Base-by-base conservation (phyloP, 495 filamentous ascomycete genomes). In the Aspergillus avenaceus region DNA sequence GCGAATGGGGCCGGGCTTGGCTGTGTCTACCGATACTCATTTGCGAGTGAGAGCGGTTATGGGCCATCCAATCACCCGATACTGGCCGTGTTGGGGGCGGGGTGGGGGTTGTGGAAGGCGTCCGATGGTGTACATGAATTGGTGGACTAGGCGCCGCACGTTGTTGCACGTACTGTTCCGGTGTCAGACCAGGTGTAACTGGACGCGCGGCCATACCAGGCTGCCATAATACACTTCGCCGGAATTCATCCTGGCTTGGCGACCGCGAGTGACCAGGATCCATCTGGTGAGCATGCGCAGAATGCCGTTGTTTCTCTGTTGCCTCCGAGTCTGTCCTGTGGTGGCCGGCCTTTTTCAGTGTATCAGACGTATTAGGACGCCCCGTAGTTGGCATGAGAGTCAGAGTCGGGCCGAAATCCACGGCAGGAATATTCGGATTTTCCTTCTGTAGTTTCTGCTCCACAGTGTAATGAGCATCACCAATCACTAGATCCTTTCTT, bases 111-210 rank as follows among this genome's bases (percentile, higher is more conserved):
- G 77, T 79, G 13, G 77, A 70, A 1, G 86, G 81, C 2, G 78
- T 66, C 42, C 79, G 77, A 36, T 80, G 77, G 51, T 86, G 84
- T 55, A 67, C 77, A 76, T 58, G 79, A 50, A 61, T 54, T 34
- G 70, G 71, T 38, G 65, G 77, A 47, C 58, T 79, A 19, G 77
- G 75, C 6, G 84, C 79, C 4, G 87, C 85, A 42, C 90, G 82
- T 54, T 93, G 87, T 51, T 90, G 83, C n/a, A 97, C 89, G 67
- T 83, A 96, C 60, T 96, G 83, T 60, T 96, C 90, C 14, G 92
- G 59, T 32, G 79, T 73, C 22, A 83, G 56, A 61, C 73, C 69
- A 29, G 78, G 74, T 44, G 68, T 74, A 24, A 62, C 59, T 42
- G 76, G 72, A 23, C 74, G 67, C 49, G 70, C 34, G 58, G 75